Percentiles rank a stretch among this genome's conserved stretches.
Conservation (phyloP, 1,284 basidiomycete genomes). For the Ustilago cynodontis region DNA sequence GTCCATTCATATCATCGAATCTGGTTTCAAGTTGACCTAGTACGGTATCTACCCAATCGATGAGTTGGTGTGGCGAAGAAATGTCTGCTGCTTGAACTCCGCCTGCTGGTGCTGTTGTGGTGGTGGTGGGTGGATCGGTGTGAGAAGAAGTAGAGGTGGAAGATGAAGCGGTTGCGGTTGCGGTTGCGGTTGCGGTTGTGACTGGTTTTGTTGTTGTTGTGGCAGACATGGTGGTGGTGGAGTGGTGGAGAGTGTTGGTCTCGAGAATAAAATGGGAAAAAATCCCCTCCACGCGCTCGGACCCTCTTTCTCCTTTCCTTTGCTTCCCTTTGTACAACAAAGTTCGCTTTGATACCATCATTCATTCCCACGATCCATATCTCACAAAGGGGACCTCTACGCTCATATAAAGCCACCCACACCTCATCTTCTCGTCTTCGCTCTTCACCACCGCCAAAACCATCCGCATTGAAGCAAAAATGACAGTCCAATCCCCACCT, state of each 20-base stretch:
- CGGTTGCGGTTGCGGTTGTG: not conserved
- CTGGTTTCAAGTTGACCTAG: conserved; percentile 60
- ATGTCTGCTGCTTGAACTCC: conserved; percentile 38
- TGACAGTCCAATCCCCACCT: conserved; percentile 18
- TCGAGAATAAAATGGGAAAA: conserved; percentile 5
- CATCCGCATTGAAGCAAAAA: not conserved
- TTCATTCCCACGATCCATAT: conserved; percentile 6
- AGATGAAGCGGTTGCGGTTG: not conserved
- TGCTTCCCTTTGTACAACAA: conserved; percentile 11
- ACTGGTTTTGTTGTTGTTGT: conserved; percentile 6
- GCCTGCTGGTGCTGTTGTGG: not conserved
- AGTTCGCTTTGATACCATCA: not conserved
- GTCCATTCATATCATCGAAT: conserved; percentile 61
- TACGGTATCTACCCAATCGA: conserved; percentile 68
- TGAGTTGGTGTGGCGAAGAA: conserved; percentile 64
- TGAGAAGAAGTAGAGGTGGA: conserved; percentile 14
- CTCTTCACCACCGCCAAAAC: conserved; percentile 11
- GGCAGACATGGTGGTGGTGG: conserved; percentile 12
- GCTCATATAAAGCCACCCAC: not conserved
- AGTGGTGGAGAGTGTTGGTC: conserved; percentile 21
- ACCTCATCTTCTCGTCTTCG: not conserved
- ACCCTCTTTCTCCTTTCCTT: not conserved
- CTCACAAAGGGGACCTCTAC: conserved; percentile 5
- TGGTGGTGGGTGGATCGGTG: not conserved
- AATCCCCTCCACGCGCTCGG: conserved; percentile 8